phyloP scores from a whole-genome alignment of 83 land plant genomes.

The Thuja plicata region DNA sequence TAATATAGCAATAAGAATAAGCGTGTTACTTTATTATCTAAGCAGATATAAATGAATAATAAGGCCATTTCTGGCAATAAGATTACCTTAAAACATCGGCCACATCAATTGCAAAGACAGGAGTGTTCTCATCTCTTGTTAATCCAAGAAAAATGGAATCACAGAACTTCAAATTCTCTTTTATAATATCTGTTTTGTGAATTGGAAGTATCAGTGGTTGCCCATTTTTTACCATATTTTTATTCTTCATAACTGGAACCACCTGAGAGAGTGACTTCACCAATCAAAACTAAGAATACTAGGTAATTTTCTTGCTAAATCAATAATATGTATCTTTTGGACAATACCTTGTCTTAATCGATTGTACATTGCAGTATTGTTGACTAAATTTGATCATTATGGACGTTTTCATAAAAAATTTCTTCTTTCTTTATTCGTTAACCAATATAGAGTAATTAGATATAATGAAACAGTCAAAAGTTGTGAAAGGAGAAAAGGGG shows the following conservation, averaged over 20 bases:
- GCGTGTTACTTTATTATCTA: background rate
- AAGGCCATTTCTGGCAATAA: background rate
- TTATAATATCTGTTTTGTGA: slow-evolving; percentile 3
- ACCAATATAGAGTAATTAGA: background rate
- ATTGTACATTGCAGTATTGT: background rate
- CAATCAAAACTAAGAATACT: slow-evolving; percentile 4
- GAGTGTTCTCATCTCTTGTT: slow-evolving; percentile 20
- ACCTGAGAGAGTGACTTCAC: slow-evolving; percentile 20
- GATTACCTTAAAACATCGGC: slow-evolving; percentile 26
- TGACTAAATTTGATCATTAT: background rate
- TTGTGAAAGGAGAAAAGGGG: background rate
- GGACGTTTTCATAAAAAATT: background rate
- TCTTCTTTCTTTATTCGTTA: background rate
- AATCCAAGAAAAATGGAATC: slow-evolving; percentile 41
- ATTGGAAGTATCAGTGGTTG: slow-evolving; percentile 31
- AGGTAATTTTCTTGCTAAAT: background rate
- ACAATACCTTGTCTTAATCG: background rate
- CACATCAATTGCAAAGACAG: slow-evolving; percentile 45
- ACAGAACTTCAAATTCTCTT: slow-evolving; percentile 12
- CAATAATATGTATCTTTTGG: background rate
- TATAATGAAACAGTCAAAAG: background rate
- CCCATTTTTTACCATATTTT: slow-evolving; percentile 30
- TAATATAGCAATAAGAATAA: background rate
- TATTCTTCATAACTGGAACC: slow-evolving; percentile 30
- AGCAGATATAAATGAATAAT: background rate